Conservation (phyloP, 176 grass and related monocot species). For the Avena eriantha region DNA sequence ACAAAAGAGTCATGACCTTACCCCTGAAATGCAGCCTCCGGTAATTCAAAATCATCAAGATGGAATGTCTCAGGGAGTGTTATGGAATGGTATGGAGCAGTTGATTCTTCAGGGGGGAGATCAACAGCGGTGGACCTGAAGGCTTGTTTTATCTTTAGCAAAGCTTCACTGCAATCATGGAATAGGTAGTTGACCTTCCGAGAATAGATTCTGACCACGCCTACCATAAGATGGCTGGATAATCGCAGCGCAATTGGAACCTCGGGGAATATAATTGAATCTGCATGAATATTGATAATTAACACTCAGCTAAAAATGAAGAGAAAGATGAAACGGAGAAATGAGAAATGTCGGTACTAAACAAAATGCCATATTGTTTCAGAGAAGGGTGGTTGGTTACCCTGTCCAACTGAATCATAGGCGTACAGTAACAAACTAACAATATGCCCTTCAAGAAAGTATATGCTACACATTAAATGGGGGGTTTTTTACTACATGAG, state of each 20-base stretch:
- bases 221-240: conserved; percentile 97
- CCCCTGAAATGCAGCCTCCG: conserved; percentile 90
- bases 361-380: neutral
- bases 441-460: conserved; percentile 18
- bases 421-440: neutral
- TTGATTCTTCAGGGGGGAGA: conserved; percentile 97
- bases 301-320: conserved; percentile 11
- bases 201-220: conserved; percentile 99
- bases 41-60: conserved; percentile 99
- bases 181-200: conserved; percentile 99
- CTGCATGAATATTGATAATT: conserved; percentile 49
- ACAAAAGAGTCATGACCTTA: conserved; percentile 41
- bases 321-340: conserved; percentile 1
- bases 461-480: neutral
- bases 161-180: conserved; percentile 97
- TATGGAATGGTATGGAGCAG: conserved; percentile 99
- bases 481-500: neutral
- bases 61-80: conserved; percentile 99
- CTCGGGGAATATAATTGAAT: conserved; percentile 99
- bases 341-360: conserved; percentile 3
- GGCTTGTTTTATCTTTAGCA: conserved; percentile 99
- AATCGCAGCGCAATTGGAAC: conserved; percentile 97
- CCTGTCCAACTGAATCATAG: neutral
- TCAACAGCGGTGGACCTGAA: conserved; percentile 95
- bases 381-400: neutral